Evolutionary conservation across 805 yeast genomes (phyloP).

Genomic region (Saturnispora saitoi): DNA sequence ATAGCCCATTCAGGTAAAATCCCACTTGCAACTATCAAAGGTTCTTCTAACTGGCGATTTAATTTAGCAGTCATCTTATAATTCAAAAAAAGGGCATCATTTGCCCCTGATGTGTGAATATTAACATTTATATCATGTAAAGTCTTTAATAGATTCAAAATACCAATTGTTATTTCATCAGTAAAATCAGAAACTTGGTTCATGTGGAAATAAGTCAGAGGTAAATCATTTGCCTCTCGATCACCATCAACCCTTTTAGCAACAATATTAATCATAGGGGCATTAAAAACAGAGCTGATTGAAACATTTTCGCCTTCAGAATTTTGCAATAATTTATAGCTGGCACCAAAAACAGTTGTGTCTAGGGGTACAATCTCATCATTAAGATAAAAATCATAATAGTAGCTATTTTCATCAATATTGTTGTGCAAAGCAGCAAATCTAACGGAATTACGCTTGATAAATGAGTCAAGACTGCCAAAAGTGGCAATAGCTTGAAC

Average conservation of each 20-base stretch:
- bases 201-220: slow-evolving; percentile 21
- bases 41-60: slow-evolving; percentile 82
- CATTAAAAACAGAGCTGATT: slow-evolving; percentile 45
- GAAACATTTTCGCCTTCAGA: slow-evolving; percentile 35
- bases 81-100: slow-evolving; percentile 44
- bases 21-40: slow-evolving; percentile 78
- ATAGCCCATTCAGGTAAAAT: slow-evolving; percentile 81
- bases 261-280: slow-evolving; percentile 41
- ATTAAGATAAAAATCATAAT: slow-evolving; percentile 49
- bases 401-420: slow-evolving; percentile 21
- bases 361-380: slow-evolving; percentile 53
- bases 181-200: slow-evolving; percentile 26
- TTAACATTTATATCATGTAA: slow-evolving; percentile 34
- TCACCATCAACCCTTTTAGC: slow-evolving; percentile 29
- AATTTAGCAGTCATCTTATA: slow-evolving; percentile 80
- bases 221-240: slow-evolving; percentile 25
- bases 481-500: slow-evolving; percentile 58
- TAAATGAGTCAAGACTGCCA: slow-evolving; percentile 40
- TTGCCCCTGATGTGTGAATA: slow-evolving; percentile 1
- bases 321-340: slow-evolving; percentile 42
- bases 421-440: slow-evolving; percentile 16
- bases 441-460: slow-evolving; percentile 34
- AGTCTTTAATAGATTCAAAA: slow-evolving; percentile 41
- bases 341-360: slow-evolving; percentile 70
- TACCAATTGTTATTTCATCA: slow-evolving; percentile 30